These are phyloP conservation scores for Suillus subluteus DNA, from an alignment of 768 basidiomycete genomes.

Conservation along the genomic window DNA sequence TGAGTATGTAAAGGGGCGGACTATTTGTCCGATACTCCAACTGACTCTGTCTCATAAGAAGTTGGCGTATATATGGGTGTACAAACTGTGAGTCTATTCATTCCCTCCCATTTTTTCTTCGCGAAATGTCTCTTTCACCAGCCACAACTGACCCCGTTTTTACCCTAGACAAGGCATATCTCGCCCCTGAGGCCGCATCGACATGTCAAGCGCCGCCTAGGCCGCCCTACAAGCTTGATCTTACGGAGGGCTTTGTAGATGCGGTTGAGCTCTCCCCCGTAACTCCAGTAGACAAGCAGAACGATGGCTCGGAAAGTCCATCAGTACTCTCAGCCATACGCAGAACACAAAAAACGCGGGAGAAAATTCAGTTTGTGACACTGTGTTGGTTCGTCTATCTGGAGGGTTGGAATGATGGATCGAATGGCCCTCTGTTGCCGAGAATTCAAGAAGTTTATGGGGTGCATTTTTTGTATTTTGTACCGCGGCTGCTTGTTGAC, in stretches of 20 bases:
- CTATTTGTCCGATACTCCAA: background rate
- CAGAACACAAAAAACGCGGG: slow-evolving; percentile 25
- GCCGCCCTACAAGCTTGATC: slow-evolving; percentile 10
- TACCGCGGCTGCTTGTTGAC: background rate
- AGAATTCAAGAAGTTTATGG: slow-evolving; percentile 41
- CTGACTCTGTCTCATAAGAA: background rate
- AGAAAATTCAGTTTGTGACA: slow-evolving; percentile 35
- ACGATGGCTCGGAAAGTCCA: background rate
- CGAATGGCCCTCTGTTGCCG: slow-evolving; percentile 42
- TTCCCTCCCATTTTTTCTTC: background rate
- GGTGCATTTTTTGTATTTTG: slow-evolving; percentile 22
- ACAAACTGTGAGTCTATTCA: background rate
- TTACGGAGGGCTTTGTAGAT: slow-evolving; percentile 3
- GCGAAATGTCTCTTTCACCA: slow-evolving; percentile 1
- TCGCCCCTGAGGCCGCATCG: slow-evolving; percentile 11
- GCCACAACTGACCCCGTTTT: slow-evolving; percentile 1
- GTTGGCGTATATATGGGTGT: background rate
- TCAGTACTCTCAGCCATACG: slow-evolving; percentile 8
- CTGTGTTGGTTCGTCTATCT: slow-evolving; percentile 41
- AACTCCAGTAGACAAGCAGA: background rate
- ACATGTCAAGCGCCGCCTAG: slow-evolving; percentile 10
- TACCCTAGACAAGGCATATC: slow-evolving; percentile 8
- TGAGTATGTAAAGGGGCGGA: slow-evolving; percentile 9
- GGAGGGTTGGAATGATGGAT: slow-evolving; percentile 43
- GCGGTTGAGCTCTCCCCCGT: slow-evolving; percentile 8